A percentile compares a stretch with the other conserved stretches of the same genome.
phyloP scores from a whole-genome alignment of 768 basidiomycete species.

The Amanita brunnescens region DNA sequence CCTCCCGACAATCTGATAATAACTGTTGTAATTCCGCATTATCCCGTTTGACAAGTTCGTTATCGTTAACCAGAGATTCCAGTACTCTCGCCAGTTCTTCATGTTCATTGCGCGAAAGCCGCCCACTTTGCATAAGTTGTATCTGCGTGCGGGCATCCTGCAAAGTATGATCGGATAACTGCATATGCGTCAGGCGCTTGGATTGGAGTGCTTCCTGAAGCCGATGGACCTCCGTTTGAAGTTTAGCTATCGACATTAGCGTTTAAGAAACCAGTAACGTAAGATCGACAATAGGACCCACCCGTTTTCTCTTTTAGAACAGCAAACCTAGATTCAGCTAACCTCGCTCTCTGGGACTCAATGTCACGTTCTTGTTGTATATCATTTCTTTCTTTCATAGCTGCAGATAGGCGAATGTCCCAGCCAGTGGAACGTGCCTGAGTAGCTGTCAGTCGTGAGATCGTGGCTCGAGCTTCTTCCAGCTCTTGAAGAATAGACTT shows the following conservation, averaged over 20 bases:
- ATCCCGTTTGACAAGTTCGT: constrained; percentile 74
- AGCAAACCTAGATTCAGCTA: constrained; percentile 58
- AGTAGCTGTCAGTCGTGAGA: constrained; percentile 60
- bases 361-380: constrained; percentile 74
- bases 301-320: constrained; percentile 62
- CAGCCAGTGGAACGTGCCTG: constrained; percentile 64
- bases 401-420: constrained; percentile 54
- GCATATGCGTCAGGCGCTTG: constrained; percentile 48
- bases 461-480: constrained; percentile 58
- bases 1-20: constrained; percentile 70
- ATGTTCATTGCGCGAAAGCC: constrained; percentile 28
- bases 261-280: neutral
- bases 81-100: constrained; percentile 60
- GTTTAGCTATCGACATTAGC: constrained; percentile 39
- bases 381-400: constrained; percentile 75
- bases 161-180: constrained; percentile 59
- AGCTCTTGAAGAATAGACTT: constrained; percentile 67
- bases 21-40: constrained; percentile 72
- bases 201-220: constrained; percentile 58
- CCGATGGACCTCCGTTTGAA: constrained; percentile 57
- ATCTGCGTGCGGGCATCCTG: constrained; percentile 57
- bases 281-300: constrained; percentile 20
- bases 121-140: constrained; percentile 19
- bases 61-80: constrained; percentile 81
- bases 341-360: constrained; percentile 55